Percentiles rank a stretch among this genome's conserved stretches.
These are phyloP conservation scores for Boletus speciosus DNA, from an alignment of 768 basidiomycete genomes.

Conservation along the genomic window DNA sequence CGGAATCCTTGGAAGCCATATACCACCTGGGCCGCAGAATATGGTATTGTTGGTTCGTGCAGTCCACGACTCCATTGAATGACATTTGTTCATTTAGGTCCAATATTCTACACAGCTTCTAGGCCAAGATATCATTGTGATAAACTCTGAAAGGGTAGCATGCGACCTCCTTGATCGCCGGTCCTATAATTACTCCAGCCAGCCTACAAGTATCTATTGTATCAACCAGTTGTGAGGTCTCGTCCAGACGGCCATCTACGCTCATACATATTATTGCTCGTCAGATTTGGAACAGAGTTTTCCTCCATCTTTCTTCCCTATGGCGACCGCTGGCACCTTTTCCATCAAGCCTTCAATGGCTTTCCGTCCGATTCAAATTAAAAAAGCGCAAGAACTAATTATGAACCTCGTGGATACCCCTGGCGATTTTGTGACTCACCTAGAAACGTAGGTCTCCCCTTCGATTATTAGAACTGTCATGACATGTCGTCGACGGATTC, in stretches of 20 bases:
- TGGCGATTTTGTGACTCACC: constrained; percentile 18
- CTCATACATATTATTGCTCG: neutral
- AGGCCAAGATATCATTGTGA: constrained; percentile 11
- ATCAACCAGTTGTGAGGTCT: constrained; percentile 1
- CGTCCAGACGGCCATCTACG: neutral
- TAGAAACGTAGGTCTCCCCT: constrained; percentile 7
- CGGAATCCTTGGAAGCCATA: constrained; percentile 11
- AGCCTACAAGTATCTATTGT: constrained; percentile 2
- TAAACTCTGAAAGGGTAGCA: constrained; percentile 14
- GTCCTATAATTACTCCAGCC: constrained; percentile 12
- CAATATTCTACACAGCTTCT: constrained; percentile 10
- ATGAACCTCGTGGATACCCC: constrained; percentile 23
- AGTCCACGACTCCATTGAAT: neutral
- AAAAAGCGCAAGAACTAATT: constrained; percentile 27
- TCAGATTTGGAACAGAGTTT: constrained; percentile 16
- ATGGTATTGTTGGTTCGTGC: constrained; percentile 1
- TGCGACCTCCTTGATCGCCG: constrained; percentile 10
- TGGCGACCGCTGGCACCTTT: constrained; percentile 24
- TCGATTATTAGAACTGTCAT: neutral
- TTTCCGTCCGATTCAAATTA: constrained; percentile 31
- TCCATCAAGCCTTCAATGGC: constrained; percentile 32
- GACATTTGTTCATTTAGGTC: neutral
- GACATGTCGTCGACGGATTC: neutral
- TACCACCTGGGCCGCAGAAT: constrained; percentile 6
- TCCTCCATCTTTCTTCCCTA: constrained; percentile 17